Conservation (phyloP, 1,284 basidiomycete genomes). For the Bothia castanella region DNA sequence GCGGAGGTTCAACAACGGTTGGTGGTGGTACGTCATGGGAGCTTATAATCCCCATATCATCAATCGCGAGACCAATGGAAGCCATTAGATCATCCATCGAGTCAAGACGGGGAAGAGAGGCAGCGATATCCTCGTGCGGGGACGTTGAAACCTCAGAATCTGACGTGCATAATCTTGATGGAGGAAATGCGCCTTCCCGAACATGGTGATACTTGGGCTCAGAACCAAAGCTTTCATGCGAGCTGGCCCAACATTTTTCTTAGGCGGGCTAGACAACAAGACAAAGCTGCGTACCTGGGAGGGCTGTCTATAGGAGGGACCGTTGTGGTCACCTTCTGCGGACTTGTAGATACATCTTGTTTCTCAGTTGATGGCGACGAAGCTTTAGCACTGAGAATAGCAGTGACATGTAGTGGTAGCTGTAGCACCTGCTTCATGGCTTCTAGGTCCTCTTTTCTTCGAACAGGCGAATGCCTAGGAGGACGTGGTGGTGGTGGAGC, state of each 20-base stretch:
- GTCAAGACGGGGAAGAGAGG: constrained; percentile 23
- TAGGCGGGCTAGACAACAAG: background rate
- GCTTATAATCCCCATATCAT: constrained; percentile 36
- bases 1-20: constrained; percentile 38
- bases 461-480: constrained; percentile 56
- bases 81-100: constrained; percentile 37
- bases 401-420: constrained; percentile 50
- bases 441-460: constrained; percentile 45
- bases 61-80: constrained; percentile 35
- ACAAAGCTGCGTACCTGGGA: constrained; percentile 21
- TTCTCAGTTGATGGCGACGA: constrained; percentile 11
- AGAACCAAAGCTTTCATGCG: constrained; percentile 18
- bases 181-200: constrained; percentile 66
- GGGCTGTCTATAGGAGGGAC: constrained; percentile 12
- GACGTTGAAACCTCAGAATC: constrained; percentile 26
- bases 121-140: constrained; percentile 12
- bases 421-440: constrained; percentile 55
- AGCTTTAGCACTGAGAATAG: constrained; percentile 36
- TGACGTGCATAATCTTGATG: constrained; percentile 42
- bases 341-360: constrained; percentile 1
- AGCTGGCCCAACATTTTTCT: constrained; percentile 11
- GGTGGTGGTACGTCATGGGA: constrained; percentile 36
- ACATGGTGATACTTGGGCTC: constrained; percentile 42
- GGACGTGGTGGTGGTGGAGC: constrained; percentile 60
- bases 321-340: constrained; percentile 1